Evolutionary conservation across 805 yeast genomes (phyloP), one percentile per base, ranked within the genome.

Genomic region (Sugiyamaella valdiviana): DNA sequence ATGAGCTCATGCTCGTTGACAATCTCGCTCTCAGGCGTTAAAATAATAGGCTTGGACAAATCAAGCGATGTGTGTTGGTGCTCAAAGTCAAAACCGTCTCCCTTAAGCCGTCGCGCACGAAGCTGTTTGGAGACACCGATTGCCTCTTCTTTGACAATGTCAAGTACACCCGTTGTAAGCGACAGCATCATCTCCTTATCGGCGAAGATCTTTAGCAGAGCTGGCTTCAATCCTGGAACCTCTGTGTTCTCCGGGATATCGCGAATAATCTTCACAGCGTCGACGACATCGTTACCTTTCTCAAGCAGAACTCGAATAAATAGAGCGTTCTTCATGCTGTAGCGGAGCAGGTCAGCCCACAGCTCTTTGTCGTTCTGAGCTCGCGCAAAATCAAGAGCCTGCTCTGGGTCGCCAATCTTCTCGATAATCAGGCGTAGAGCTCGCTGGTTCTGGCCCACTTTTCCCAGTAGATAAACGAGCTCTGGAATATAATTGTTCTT

Each of bases 401-500:
- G 73, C 37, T 76, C 75, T 0, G 96, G 91, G 61, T 91, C 93
- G 47, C 82, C 74, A 45, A 90, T 67, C 56, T 85, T 76, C 54
- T 85, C 83, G 36, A 89, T 80, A 14, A 93, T 88, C 39, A 93
- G 69, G 49, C 72, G 75, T 57, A 91, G 67, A 0, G 98, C 98
- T 52, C 79, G 76, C 52, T 75, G 75, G 49, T 82, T 79, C 55
- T 85, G 85, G 1, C 99, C 98, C 21, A 85, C 81, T 57, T 80
- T 79, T 3, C 95, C 95, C 52, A 87, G 73, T 24, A 93, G 65
- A 59, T 79, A 89, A 0, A 93, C 95, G 37, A 89, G 70, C 59
- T 91, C 98, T 37, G 82, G 79, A 37, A 73, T 74, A 37, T 76
- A 73, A 1, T 73, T 72, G 19, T 73, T 68, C 9, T 62, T 50